Conservation (phyloP, 805 yeast genomes). For the Saccharomyces cerevisiae region DNA sequence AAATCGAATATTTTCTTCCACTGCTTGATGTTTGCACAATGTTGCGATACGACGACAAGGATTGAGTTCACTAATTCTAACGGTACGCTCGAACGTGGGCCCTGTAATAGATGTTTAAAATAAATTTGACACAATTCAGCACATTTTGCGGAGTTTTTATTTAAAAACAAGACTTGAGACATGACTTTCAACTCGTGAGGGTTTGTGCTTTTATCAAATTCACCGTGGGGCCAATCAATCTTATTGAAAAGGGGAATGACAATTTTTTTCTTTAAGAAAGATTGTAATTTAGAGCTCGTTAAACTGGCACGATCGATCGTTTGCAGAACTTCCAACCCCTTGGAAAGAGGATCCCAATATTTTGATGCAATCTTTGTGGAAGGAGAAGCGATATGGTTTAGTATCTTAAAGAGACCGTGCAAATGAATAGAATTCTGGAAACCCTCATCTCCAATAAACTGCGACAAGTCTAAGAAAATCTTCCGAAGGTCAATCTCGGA, state of each 20-base stretch:
- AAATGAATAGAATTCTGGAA: conserved; percentile 24
- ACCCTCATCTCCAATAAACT: conserved; percentile 24
- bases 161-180: conserved; percentile 20
- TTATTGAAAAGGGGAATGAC: conserved; percentile 22
- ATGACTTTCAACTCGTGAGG: conserved; percentile 34
- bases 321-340: conserved; percentile 24
- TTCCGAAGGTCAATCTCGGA: conserved; percentile 25
- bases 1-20: conserved; percentile 54
- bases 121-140: conserved; percentile 31
- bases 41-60: conserved; percentile 36
- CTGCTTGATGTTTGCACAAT: conserved; percentile 36
- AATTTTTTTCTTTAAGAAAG: conserved; percentile 1
- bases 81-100: conserved; percentile 46
- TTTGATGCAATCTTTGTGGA: conserved; percentile 1
- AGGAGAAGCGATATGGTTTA: conserved; percentile 10
- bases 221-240: conserved; percentile 31
- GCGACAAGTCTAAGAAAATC: conserved; percentile 30
- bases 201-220: conserved; percentile 18
- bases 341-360: conserved; percentile 23
- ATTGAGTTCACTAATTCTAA: conserved; percentile 40
- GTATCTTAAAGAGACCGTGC: conserved; percentile 22
- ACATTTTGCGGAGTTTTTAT: conserved; percentile 15
- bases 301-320: conserved; percentile 8
- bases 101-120: conserved; percentile 45
- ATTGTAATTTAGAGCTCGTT: background rate